A percentile compares a stretch with the other conserved stretches of the same genome.
Evolutionary conservation across 306 rosid species (phyloP).

Genomic region (Vigna nakashimae): DNA sequence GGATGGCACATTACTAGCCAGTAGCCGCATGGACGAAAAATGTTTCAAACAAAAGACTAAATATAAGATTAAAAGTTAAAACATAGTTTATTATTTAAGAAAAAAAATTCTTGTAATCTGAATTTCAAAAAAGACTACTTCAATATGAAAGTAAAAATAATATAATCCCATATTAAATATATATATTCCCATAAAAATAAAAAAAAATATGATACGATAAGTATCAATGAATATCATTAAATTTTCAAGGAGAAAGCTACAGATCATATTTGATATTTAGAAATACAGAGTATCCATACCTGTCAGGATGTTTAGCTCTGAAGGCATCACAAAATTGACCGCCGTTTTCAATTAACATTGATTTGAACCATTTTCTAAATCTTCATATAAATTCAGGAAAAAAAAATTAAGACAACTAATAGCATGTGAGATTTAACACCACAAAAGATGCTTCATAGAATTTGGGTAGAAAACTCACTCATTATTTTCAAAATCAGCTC

Average conservation of each 20-base stretch:
- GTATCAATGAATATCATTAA: slow-evolving; percentile 28
- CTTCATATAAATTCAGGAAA: slow-evolving; percentile 52
- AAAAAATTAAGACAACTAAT: slow-evolving; percentile 24
- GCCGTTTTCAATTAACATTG: slow-evolving; percentile 67
- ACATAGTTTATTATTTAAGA: slow-evolving; percentile 13
- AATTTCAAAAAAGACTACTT: slow-evolving; percentile 21
- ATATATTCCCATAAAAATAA: not conserved
- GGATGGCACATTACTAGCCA: slow-evolving; percentile 26
- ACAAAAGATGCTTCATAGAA: slow-evolving; percentile 38
- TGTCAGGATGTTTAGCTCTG: slow-evolving; percentile 82
- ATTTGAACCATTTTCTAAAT: slow-evolving; percentile 91
- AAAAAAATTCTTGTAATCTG: slow-evolving; percentile 16
- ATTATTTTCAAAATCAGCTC: slow-evolving; percentile 87
- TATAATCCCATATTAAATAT: slow-evolving; percentile 21
- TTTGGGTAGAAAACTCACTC: slow-evolving; percentile 59
- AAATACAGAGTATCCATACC: slow-evolving; percentile 49
- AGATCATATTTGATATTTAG: slow-evolving; percentile 21
- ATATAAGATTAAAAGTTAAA: slow-evolving; percentile 29
- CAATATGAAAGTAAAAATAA: slow-evolving; percentile 21
- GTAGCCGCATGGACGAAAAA: not conserved
- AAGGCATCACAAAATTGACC: slow-evolving; percentile 82
- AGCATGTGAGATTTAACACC: not conserved
- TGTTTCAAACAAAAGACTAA: slow-evolving; percentile 14
- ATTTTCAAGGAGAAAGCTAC: slow-evolving; percentile 21
- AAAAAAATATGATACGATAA: not conserved